Evolutionary conservation across 2,329 filamentous ascomycete genomes (phyloP), one percentile per base, ranked within the genome.

Genomic region (Colletotrichum australisinense): DNA sequence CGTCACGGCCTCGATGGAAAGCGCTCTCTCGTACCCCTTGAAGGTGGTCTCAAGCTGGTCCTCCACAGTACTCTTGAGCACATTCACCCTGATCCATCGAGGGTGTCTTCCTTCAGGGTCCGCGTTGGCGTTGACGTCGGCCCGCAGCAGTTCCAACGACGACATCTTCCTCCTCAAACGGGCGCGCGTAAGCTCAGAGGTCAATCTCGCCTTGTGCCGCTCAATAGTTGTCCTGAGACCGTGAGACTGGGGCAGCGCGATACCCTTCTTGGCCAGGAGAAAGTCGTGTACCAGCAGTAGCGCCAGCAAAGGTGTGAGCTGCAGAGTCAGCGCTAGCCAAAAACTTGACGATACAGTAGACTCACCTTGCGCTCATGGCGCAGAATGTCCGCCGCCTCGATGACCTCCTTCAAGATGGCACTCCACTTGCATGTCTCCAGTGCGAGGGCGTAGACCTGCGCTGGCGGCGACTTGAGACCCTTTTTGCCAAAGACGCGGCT

Each of bases 381-480:
- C 46, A 98, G 84, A 46, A 98, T 84, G 4, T 91, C 93, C 1
- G 95, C 89, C 76, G 89, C 91, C 77, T 98, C 95, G 79, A 99
- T 91, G n/a, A 98, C 93, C 79, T 98, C 95, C 78, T 95, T 95
- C 60, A 99, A 84, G 3, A 98, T 88, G 4, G 87, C 81, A 78
- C 95, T 97, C 94, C 96, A 98, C 91, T 98, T 98, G 77, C 93
- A 92, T 1, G 94, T 92, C 83, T 98, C 95, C 26, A 93, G 89
- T 26, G 95, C 93, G 46, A 99, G 86, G 9, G 97, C 97, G 81
- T 97, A 98, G 8, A 98, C 87, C 80, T 97, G 94, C 12, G 92
- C 92, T 0, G 93, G 93, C 3, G 93, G 89, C 19, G 93, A 95
- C 79, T 96, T 97, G 76, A 95, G 84, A 8, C 88, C 86, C 77